These are phyloP conservation scores for Coleophoma eucalyptorum DNA, from an alignment of 2,329 filamentous ascomycete genomes.

Conservation along the genomic window DNA sequence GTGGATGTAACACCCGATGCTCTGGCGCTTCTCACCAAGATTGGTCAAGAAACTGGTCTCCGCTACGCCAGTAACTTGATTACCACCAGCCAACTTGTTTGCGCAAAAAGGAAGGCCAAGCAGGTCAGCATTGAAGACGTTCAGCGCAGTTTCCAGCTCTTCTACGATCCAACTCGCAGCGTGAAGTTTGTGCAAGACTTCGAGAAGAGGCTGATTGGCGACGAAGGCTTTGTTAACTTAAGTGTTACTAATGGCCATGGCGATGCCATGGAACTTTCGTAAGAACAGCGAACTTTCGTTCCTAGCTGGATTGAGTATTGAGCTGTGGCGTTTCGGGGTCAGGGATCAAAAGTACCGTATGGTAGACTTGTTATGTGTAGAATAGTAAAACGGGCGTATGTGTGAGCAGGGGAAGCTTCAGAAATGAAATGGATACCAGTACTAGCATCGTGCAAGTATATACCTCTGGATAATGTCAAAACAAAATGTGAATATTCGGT, in stretches of 20 bases:
- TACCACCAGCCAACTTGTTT: slow-evolving; percentile 85
- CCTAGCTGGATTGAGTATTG: background rate
- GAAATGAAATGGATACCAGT: background rate
- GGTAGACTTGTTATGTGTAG: background rate
- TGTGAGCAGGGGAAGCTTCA: background rate
- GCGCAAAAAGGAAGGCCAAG: slow-evolving; percentile 79
- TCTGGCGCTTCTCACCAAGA: slow-evolving; percentile 89
- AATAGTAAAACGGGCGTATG: background rate
- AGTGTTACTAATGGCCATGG: slow-evolving; percentile 50
- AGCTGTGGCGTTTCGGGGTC: background rate
- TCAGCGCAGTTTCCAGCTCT: slow-evolving; percentile 87
- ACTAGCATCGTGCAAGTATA: background rate
- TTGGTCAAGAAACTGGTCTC: slow-evolving; percentile 86
- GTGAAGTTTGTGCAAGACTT: slow-evolving; percentile 87
- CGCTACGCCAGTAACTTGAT: slow-evolving; percentile 98
- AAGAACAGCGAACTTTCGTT: slow-evolving; percentile 1
- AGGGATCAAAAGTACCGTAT: background rate
- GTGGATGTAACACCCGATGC: slow-evolving; percentile 88
- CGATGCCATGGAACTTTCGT: slow-evolving; percentile 61
- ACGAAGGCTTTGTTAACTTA: slow-evolving; percentile 77
- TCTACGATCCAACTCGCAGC: slow-evolving; percentile 85
- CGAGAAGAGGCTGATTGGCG: slow-evolving; percentile 89
- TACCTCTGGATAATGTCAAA: background rate
- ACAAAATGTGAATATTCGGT: background rate
- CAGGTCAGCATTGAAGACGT: slow-evolving; percentile 86